Percentiles rank a stretch among this genome's conserved stretches.
These are phyloP conservation scores for Kregervanrija delftensis DNA, from an alignment of 805 yeast species.

Conservation along the genomic window DNA sequence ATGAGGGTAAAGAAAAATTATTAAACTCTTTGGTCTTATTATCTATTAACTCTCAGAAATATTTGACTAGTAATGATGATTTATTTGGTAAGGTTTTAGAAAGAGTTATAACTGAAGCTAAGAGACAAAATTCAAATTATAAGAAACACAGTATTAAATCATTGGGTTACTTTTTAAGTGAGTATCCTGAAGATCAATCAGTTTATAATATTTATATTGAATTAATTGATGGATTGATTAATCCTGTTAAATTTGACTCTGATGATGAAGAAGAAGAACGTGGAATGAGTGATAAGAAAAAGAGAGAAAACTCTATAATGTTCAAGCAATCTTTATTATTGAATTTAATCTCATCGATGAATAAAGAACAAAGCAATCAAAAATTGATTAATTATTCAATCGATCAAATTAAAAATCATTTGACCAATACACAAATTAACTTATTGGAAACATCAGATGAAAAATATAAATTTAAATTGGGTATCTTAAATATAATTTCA, in stretches of 20 bases:
- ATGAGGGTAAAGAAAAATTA: conserved; percentile 81
- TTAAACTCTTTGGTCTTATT: conserved; percentile 63
- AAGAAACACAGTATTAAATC: conserved; percentile 47
- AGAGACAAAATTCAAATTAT: conserved; percentile 60
- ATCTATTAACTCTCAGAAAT: conserved; percentile 37
- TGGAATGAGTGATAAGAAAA: conserved; percentile 27
- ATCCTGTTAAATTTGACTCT: conserved; percentile 22
- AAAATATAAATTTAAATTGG: conserved; percentile 17
- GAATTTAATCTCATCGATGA: conserved; percentile 6
- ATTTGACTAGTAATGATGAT: conserved; percentile 24
- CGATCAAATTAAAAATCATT: background rate
- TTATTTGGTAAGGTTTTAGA: conserved; percentile 33
- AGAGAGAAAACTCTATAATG: conserved; percentile 1
- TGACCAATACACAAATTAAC: conserved; percentile 2
- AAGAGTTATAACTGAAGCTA: conserved; percentile 52
- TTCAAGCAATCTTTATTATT: conserved; percentile 9
- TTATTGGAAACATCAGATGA: conserved; percentile 7
- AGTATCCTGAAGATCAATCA: conserved; percentile 21
- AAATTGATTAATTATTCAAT: conserved; percentile 3
- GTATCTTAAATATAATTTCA: conserved; percentile 21
- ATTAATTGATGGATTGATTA: conserved; percentile 17
- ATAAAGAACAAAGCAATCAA: background rate
- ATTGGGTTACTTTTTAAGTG: conserved; percentile 40
- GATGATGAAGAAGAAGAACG: conserved; percentile 33
- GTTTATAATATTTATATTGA: conserved; percentile 33